Conservation (phyloP, 2,329 filamentous ascomycete species). For the Diplodia corticola region DNA sequence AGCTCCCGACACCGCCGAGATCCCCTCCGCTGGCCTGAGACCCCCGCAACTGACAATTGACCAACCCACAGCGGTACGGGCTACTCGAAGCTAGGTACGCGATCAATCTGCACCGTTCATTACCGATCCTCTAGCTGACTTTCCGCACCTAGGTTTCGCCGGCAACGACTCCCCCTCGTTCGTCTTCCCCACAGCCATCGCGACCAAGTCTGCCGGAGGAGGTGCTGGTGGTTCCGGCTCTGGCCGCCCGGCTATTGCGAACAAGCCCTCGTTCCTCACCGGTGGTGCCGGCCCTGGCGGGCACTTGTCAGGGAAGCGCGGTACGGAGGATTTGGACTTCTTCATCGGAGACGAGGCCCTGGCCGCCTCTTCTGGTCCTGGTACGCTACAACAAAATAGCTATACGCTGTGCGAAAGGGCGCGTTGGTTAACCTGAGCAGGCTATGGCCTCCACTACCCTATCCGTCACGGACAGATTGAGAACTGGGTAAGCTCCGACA, state of each 20-base stretch:
- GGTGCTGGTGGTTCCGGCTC: slow-evolving; percentile 76
- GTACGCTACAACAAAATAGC: slow-evolving; percentile 45
- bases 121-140: slow-evolving; percentile 38
- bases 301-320: slow-evolving; percentile 86
- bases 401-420: not conserved
- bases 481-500: slow-evolving; percentile 73
- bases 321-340: slow-evolving; percentile 96
- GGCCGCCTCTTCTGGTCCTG: slow-evolving; percentile 77
- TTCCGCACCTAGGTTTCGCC: slow-evolving; percentile 72
- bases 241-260: slow-evolving; percentile 84
- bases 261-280: slow-evolving; percentile 93
- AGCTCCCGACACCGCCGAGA: slow-evolving; percentile 23
- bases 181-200: slow-evolving; percentile 98
- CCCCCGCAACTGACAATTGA: slow-evolving; percentile 41
- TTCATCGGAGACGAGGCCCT: slow-evolving; percentile 98
- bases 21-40: slow-evolving; percentile 17
- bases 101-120: not conserved
- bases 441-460: slow-evolving; percentile 95
- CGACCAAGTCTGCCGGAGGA: slow-evolving; percentile 77
- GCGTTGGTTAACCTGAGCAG: slow-evolving; percentile 44
- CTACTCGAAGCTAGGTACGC: slow-evolving; percentile 95
- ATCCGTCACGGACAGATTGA: slow-evolving; percentile 98
- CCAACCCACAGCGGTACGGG: slow-evolving; percentile 79
- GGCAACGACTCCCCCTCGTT: slow-evolving; percentile 99
- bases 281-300: slow-evolving; percentile 81